Percentiles rank a stretch among this genome's conserved stretches.
Evolutionary conservation across 1,284 basidiomycete genomes (phyloP).

Genomic region (Pascua sp.): DNA sequence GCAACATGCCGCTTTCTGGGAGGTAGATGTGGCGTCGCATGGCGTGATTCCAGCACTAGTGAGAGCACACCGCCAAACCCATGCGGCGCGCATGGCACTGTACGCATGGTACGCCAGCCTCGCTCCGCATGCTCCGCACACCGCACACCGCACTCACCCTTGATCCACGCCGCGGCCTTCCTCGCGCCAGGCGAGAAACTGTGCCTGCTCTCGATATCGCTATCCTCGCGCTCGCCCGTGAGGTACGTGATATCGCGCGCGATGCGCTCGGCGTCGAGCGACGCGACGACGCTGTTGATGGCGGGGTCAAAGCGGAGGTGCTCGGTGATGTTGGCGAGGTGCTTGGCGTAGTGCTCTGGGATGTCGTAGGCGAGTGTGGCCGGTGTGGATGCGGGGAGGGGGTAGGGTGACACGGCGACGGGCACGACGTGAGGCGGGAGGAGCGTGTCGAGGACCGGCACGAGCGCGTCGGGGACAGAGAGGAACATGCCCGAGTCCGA

Average conservation of each 20-base stretch:
- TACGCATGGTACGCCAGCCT: too few relatives aligned
- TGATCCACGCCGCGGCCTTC: conserved; percentile 71
- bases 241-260: conserved; percentile 68
- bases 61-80: not conserved
- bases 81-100: too few relatives aligned
- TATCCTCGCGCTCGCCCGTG: conserved; percentile 67
- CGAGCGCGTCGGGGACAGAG: conserved; percentile 27
- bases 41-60: not conserved
- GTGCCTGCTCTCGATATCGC: conserved; percentile 64
- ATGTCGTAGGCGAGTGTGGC: conserved; percentile 19
- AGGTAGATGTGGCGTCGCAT: not conserved
- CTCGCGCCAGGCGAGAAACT: conserved; percentile 68
- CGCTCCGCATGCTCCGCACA: too few relatives aligned
- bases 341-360: conserved; percentile 30
- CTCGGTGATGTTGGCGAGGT: conserved; percentile 44
- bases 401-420: conserved; percentile 33
- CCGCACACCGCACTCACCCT: conserved; percentile 45
- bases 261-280: conserved; percentile 53
- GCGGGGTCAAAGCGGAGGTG: conserved; percentile 27
- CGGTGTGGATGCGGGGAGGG: conserved; percentile 8
- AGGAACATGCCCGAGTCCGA: conserved; percentile 30
- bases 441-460: conserved; percentile 43
- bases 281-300: conserved; percentile 10
- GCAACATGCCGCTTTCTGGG: not conserved
- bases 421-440: conserved; percentile 43